phyloP scores from a whole-genome alignment of 2,329 filamentous ascomycete genomes.

The Balansia obtecta region DNA sequence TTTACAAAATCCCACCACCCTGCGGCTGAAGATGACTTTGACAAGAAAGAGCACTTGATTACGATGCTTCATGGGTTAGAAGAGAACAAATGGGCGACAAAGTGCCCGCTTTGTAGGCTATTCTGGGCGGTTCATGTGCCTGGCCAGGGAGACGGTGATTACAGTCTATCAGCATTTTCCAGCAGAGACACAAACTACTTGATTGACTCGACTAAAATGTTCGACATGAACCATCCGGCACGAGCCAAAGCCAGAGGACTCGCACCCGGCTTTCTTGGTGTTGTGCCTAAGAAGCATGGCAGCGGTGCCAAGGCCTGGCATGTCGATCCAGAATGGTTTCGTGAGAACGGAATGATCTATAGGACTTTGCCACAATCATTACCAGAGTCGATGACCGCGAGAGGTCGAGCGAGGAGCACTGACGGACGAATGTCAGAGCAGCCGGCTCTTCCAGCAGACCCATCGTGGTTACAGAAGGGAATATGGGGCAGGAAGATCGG shows the following conservation, averaged over 20 bases:
- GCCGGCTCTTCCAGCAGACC: conserved; percentile 6
- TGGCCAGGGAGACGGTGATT: conserved; percentile 17
- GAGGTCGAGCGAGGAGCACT: conserved; percentile 9
- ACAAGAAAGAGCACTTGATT: conserved; percentile 19
- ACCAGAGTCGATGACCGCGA: conserved; percentile 10
- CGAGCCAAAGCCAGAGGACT: conserved; percentile 16
- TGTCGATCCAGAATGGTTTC: conserved; percentile 21
- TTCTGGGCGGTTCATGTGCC: conserved; percentile 21
- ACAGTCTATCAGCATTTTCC: conserved; percentile 21
- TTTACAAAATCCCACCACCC: conserved; percentile 18
- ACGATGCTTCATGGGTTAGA: conserved; percentile 16
- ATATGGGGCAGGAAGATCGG: conserved; percentile 23
- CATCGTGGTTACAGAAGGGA: conserved; percentile 17
- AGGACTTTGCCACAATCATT: conserved; percentile 16
- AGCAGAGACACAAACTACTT: conserved; percentile 23
- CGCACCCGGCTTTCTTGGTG: conserved; percentile 19
- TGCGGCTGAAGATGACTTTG: conserved; percentile 18
- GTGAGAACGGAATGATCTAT: conserved; percentile 21
- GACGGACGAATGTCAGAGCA: conserved; percentile 5
- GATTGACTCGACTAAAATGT: conserved; percentile 19
- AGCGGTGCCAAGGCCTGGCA: conserved; percentile 17
- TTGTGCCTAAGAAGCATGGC: conserved; percentile 20
- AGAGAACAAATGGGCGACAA: conserved; percentile 20
- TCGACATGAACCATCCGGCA: conserved; percentile 18
- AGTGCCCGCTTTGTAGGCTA: conserved; percentile 23